phyloP scores from a whole-genome alignment of 768 basidiomycete genomes.

The Phylloporus sp. region DNA sequence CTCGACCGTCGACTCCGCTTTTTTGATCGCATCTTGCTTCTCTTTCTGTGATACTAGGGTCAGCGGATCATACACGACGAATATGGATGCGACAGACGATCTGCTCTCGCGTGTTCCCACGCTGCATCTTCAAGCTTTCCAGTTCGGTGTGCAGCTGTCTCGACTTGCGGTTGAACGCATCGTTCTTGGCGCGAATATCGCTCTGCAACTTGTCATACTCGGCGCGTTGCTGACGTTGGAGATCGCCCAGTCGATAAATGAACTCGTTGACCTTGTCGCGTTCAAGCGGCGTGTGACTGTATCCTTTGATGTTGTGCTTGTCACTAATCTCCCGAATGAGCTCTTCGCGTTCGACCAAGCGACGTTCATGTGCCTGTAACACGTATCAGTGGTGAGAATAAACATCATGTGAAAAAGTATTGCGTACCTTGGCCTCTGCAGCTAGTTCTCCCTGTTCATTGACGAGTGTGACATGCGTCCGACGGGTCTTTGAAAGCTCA shows the following conservation, averaged over 20 bases:
- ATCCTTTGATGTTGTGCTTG: slow-evolving; percentile 71
- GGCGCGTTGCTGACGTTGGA: slow-evolving; percentile 56
- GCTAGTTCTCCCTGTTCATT: slow-evolving; percentile 63
- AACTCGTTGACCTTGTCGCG: slow-evolving; percentile 73
- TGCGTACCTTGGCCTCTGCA: slow-evolving; percentile 66
- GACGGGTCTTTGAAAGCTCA: slow-evolving; percentile 46
- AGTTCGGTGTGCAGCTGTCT: slow-evolving; percentile 54
- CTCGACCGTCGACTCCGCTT: slow-evolving; percentile 55
- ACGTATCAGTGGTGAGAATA: neutral
- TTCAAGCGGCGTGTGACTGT: slow-evolving; percentile 64
- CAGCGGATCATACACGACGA: neutral
- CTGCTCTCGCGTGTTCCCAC: slow-evolving; percentile 48
- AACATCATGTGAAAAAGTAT: neutral
- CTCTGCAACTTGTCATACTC: slow-evolving; percentile 69
- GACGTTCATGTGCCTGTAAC: slow-evolving; percentile 66
- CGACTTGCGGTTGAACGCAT: slow-evolving; percentile 63
- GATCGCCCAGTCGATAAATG: slow-evolving; percentile 56
- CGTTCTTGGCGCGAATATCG: slow-evolving; percentile 52
- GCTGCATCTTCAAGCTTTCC: slow-evolving; percentile 52
- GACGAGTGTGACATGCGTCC: slow-evolving; percentile 52
- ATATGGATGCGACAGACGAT: slow-evolving; percentile 42
- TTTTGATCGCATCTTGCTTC: slow-evolving; percentile 47
- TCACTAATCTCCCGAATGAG: slow-evolving; percentile 67
- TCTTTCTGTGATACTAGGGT: slow-evolving; percentile 38
- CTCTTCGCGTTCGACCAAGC: slow-evolving; percentile 66